Percentiles rank a stretch among this genome's conserved stretches.
Conservation (phyloP, 192 early-diverging fungal species). For the Coemansia biformis region DNA sequence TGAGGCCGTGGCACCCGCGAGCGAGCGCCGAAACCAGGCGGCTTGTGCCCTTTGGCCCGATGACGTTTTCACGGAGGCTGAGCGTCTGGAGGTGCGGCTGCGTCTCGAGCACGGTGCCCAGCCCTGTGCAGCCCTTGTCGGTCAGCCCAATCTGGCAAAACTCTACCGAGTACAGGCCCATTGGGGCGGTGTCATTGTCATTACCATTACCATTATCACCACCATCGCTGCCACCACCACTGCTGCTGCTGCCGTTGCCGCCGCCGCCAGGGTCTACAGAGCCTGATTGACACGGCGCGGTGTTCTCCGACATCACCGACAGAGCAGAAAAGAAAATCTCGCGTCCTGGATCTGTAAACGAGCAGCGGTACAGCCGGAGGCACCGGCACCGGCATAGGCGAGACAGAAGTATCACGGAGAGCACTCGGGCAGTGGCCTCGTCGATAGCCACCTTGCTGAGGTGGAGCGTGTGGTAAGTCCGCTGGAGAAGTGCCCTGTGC, state of each 20-base stretch:
- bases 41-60: constrained; percentile 5
- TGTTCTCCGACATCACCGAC: constrained; percentile 19
- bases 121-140: constrained; percentile 9
- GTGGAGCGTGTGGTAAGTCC: constrained; percentile 9
- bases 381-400: constrained; percentile 17
- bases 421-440: constrained; percentile 15
- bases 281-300: neutral
- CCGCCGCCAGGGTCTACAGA: neutral
- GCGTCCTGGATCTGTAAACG: constrained; percentile 25
- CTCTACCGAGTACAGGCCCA: constrained; percentile 24
- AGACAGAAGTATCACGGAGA: constrained; percentile 26
- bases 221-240: neutral
- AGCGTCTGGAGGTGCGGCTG: constrained; percentile 26
- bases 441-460: constrained; percentile 17
- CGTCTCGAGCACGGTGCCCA: constrained; percentile 12
- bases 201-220: neutral
- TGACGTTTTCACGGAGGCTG: constrained; percentile 21
- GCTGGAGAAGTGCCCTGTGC: constrained; percentile 8
- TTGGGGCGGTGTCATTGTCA: constrained; percentile 1
- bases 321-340: constrained; percentile 31
- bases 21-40: constrained; percentile 7
- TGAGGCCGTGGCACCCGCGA: constrained; percentile 12
- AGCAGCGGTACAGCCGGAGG: constrained; percentile 19
- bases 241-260: neutral
- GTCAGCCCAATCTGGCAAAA: constrained; percentile 14